Evolutionary conservation across 805 yeast species (phyloP).

Genomic region (Kazachstania taianensis): DNA sequence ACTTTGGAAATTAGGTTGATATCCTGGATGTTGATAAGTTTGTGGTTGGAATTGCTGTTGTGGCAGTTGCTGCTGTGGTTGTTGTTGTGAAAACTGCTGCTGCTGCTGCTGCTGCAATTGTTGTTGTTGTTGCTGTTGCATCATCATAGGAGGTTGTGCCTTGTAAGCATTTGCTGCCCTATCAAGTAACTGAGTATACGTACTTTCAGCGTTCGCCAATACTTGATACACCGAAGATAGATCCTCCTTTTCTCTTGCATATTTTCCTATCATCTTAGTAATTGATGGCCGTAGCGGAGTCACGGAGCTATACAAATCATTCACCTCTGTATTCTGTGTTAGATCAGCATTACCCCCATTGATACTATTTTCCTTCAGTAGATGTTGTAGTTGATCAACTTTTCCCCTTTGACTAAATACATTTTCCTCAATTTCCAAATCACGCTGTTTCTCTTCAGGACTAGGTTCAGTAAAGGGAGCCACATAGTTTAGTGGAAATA

Average conservation of each 20-base stretch:
- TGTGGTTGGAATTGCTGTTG: background rate
- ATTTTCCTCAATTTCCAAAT: slow-evolving; percentile 39
- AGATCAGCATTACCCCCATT: slow-evolving; percentile 24
- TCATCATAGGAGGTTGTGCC: slow-evolving; percentile 23
- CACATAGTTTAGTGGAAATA: slow-evolving; percentile 89
- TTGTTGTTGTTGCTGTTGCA: slow-evolving; percentile 35
- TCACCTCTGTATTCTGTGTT: slow-evolving; percentile 55
- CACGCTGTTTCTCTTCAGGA: slow-evolving; percentile 45
- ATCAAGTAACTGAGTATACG: slow-evolving; percentile 63
- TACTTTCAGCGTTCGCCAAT: slow-evolving; percentile 54
- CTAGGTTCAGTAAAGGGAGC: slow-evolving; percentile 63
- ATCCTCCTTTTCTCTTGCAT: slow-evolving; percentile 69
- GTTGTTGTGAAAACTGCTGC: background rate
- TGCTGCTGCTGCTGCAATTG: too few species aligned
- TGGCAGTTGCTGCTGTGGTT: too few species aligned
- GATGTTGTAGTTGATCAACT: slow-evolving; percentile 50
- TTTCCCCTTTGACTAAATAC: slow-evolving; percentile 47
- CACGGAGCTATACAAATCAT: slow-evolving; percentile 59
- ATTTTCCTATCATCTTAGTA: slow-evolving; percentile 66
- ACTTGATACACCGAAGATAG: slow-evolving; percentile 60
- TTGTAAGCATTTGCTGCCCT: slow-evolving; percentile 30
- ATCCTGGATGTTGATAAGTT: too few species aligned
- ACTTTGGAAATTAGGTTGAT: too few species aligned
- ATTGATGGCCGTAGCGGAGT: slow-evolving; percentile 66
- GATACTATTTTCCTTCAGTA: slow-evolving; percentile 24